Percentiles rank a stretch among this genome's conserved stretches.
Evolutionary conservation across 176 grass and related monocot species (phyloP).

Genomic region (Oryza glumipatula): DNA sequence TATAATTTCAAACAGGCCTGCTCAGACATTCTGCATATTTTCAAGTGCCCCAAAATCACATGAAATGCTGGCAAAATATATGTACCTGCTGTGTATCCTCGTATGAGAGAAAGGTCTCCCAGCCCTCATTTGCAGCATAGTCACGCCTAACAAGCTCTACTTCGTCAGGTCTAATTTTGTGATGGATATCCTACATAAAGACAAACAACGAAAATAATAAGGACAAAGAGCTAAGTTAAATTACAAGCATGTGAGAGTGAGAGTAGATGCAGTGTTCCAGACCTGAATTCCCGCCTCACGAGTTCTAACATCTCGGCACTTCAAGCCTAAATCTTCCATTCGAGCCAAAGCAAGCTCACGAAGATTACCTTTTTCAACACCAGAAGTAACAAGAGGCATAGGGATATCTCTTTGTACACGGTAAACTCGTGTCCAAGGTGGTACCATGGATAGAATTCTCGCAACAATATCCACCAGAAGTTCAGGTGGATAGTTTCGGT

Average conservation of each 20-base stretch:
- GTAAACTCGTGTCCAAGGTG: conserved; percentile 96
- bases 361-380: conserved; percentile 98
- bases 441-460: conserved; percentile 91
- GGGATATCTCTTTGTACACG: conserved; percentile 97
- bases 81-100: conserved; percentile 96
- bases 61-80: conserved; percentile 15
- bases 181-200: conserved; percentile 78
- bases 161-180: conserved; percentile 96
- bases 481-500: conserved; percentile 94
- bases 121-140: conserved; percentile 97
- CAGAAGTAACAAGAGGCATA: conserved; percentile 98
- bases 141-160: conserved; percentile 93
- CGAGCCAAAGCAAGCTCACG: conserved; percentile 94
- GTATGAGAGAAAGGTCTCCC: conserved; percentile 98
- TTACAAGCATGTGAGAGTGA: neutral
- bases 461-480: conserved; percentile 92
- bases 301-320: conserved; percentile 97
- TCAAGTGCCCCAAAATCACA: neutral
- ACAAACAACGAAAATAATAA: conserved; percentile 22
- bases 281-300: conserved; percentile 99
- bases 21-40: conserved; percentile 5
- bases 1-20: conserved; percentile 4
- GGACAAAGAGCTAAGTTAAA: neutral
- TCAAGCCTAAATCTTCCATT: conserved; percentile 95
- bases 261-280: neutral